phyloP scores from a whole-genome alignment of 345 rosid species.

The Acer campestre region DNA sequence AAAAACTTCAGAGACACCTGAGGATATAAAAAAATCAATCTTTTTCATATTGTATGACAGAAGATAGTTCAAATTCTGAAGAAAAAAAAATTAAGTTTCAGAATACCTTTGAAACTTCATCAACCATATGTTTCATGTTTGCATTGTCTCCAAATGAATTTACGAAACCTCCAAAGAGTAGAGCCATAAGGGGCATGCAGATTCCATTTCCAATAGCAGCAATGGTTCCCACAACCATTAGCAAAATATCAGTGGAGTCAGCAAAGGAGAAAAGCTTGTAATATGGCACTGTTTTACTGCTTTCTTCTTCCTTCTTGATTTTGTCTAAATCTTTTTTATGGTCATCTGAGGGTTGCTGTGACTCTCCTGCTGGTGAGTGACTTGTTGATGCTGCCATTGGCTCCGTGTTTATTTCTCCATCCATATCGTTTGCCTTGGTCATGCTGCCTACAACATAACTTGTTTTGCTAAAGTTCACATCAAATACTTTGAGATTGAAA shows the following conservation, averaged over 20 bases:
- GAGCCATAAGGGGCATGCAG: conserved; percentile 36
- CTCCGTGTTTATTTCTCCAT: conserved; percentile 3
- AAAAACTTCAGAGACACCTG: conserved; percentile 41
- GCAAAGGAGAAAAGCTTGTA: conserved; percentile 46
- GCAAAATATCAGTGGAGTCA: conserved; percentile 27
- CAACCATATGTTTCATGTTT: conserved; percentile 13
- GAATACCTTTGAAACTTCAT: conserved; percentile 41
- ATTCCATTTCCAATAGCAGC: conserved; percentile 40
- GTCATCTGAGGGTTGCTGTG: conserved; percentile 3
- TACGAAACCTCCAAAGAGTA: conserved; percentile 37
- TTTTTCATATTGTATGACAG: not conserved
- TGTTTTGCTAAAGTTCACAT: not conserved
- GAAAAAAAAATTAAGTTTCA: too few species aligned
- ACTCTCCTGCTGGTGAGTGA: not conserved
- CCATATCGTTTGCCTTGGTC: conserved; percentile 17
- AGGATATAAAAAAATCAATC: not conserved
- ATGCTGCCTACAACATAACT: not conserved
- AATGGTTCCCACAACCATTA: conserved; percentile 39
- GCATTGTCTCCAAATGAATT: conserved; percentile 41
- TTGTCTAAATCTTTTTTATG: not conserved
- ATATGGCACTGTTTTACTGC: conserved; percentile 29
- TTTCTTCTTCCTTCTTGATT: conserved; percentile 24
- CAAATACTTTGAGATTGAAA: not conserved
- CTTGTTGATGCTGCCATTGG: conserved; percentile 6
- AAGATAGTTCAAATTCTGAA: not conserved